phyloP scores from a whole-genome alignment of 1,284 basidiomycete genomes.

The Papiliotrema flavescens region DNA sequence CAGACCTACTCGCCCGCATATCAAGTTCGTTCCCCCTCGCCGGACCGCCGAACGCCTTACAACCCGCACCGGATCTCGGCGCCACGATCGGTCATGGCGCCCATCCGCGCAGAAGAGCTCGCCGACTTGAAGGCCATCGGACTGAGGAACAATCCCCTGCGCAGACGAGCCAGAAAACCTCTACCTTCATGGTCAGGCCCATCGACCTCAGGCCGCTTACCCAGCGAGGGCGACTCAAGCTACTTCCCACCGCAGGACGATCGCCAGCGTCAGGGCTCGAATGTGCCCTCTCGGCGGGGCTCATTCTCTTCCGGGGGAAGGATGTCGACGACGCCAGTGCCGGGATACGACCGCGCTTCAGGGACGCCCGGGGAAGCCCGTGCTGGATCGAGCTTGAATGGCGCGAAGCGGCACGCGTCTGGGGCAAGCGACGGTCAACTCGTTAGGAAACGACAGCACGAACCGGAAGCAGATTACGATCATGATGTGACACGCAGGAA shows the following conservation, averaged over 20 bases:
- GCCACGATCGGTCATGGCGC: constrained; percentile 15
- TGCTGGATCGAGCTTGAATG: not conserved
- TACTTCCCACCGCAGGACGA: constrained; percentile 29
- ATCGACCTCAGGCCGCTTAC: constrained; percentile 22
- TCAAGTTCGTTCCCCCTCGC: constrained; percentile 20
- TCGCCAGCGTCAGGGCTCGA: constrained; percentile 5
- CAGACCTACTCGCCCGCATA: constrained; percentile 1
- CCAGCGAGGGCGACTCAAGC: constrained; percentile 21
- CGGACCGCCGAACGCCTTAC: constrained; percentile 23
- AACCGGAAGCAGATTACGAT: constrained; percentile 12
- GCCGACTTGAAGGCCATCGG: constrained; percentile 18
- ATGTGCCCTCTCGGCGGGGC: constrained; percentile 7
- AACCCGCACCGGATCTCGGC: constrained; percentile 21
- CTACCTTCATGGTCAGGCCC: constrained; percentile 39
- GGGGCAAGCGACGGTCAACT: constrained; percentile 7
- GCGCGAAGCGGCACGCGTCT: constrained; percentile 3
- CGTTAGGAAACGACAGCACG: constrained; percentile 11
- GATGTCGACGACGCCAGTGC: constrained; percentile 19
- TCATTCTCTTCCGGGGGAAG: constrained; percentile 8
- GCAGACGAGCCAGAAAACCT: constrained; percentile 17
- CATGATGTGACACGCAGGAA: constrained; percentile 16
- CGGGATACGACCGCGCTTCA: constrained; percentile 6
- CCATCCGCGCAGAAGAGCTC: constrained; percentile 34
- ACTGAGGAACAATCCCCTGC: constrained; percentile 33
- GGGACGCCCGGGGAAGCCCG: not conserved